phyloP scores from a whole-genome alignment of 768 basidiomycete genomes.

The Suillus cothurnatus region DNA sequence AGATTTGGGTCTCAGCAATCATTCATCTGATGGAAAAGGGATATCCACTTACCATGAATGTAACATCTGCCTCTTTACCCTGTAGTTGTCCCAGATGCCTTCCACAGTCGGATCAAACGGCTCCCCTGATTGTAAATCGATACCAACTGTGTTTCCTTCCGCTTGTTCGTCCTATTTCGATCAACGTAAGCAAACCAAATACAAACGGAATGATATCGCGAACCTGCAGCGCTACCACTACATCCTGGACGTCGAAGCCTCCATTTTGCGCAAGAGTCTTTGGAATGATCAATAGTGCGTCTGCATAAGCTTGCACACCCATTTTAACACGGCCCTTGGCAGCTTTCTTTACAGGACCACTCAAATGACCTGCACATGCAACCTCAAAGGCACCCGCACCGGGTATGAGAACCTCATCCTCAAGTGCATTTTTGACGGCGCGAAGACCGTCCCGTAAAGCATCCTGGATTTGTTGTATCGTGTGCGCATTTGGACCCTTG shows the following conservation, averaged over 20 bases:
- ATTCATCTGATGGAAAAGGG: constrained; percentile 16
- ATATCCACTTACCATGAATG: constrained; percentile 79
- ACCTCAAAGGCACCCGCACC: constrained; percentile 99
- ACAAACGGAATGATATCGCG: constrained; percentile 20
- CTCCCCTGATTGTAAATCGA: constrained; percentile 92
- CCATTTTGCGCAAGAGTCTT: constrained; percentile 97
- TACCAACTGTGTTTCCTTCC: constrained; percentile 89
- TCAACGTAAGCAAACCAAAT: constrained; percentile 18
- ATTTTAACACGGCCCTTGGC: constrained; percentile 96
- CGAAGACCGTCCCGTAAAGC: constrained; percentile 97
- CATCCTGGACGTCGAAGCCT: constrained; percentile 96
- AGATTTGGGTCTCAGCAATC: constrained; percentile 28
- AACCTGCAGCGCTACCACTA: constrained; percentile 89
- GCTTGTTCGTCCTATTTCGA: constrained; percentile 80
- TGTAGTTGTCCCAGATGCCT: constrained; percentile 98
- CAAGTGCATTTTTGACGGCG: constrained; percentile 94
- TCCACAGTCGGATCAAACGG: constrained; percentile 95
- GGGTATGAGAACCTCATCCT: constrained; percentile 86
- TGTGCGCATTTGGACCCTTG: constrained; percentile 97
- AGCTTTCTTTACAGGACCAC: constrained; percentile 73
- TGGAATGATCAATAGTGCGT: constrained; percentile 91
- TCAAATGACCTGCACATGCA: constrained; percentile 84
- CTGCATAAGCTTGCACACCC: constrained; percentile 96
- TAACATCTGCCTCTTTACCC: constrained; percentile 98
- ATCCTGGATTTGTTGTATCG: constrained; percentile 95